A percentile compares a stretch with the other conserved stretches of the same genome.
Conservation (phyloP, 2,329 filamentous ascomycete species). For the Passalora sequoiae region DNA sequence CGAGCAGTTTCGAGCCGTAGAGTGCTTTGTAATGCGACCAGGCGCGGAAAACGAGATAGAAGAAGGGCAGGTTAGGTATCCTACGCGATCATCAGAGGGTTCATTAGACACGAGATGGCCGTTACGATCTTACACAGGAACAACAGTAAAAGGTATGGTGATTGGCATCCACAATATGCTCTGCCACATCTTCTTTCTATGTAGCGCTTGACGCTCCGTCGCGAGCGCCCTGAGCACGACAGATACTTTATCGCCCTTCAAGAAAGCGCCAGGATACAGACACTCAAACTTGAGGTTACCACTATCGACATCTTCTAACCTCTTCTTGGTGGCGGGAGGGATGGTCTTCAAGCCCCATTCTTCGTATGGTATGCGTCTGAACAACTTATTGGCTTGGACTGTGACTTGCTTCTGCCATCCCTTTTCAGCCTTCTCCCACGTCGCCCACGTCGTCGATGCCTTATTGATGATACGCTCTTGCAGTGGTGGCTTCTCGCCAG, state of each 20-base stretch:
- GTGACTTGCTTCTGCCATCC: conserved; percentile 86
- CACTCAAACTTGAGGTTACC: conserved; percentile 50
- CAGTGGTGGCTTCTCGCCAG: conserved; percentile 52
- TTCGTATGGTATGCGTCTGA: conserved; percentile 86
- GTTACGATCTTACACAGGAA: conserved; percentile 74
- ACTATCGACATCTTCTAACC: conserved; percentile 58
- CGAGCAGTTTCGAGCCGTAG: conserved; percentile 75
- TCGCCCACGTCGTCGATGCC: conserved; percentile 72
- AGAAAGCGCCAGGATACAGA: conserved; percentile 66
- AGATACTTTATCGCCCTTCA: conserved; percentile 57
- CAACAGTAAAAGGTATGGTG: conserved; percentile 70
- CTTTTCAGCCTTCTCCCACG: conserved; percentile 69
- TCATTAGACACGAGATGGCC: too few species aligned
- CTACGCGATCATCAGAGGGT: conserved; percentile 42
- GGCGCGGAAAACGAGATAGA: conserved; percentile 85
- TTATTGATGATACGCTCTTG: conserved; percentile 66
- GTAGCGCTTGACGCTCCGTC: conserved; percentile 72
- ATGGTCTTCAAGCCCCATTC: conserved; percentile 98
- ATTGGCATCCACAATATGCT: conserved; percentile 79
- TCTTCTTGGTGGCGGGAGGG: conserved; percentile 67
- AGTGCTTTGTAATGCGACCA: conserved; percentile 90
- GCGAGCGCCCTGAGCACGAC: conserved; percentile 65
- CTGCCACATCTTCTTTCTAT: conserved; percentile 72
- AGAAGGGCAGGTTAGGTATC: conserved; percentile 91
- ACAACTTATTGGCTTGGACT: conserved; percentile 75